Evolutionary conservation across 345 rosid genomes (phyloP).

Genomic region (Pseudoturritis turrita): DNA sequence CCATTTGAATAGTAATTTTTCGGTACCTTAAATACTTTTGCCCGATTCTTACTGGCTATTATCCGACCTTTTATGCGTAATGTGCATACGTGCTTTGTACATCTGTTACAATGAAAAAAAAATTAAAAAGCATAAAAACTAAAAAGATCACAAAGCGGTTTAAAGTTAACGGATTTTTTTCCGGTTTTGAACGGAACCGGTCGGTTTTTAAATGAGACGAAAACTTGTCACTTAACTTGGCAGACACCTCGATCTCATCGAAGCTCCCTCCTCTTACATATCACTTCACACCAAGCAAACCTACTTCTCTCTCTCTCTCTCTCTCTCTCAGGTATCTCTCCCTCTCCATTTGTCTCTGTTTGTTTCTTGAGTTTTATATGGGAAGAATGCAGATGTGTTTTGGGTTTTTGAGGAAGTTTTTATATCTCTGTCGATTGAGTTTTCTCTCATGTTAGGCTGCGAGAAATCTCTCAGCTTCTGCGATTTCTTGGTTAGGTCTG

Average conservation of each 20-base stretch:
- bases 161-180: no score
- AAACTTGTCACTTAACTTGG: not conserved
- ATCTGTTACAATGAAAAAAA: no score
- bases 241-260: constrained; percentile 39
- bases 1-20: no score
- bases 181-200: no score
- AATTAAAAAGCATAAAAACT: no score
- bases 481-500: not conserved
- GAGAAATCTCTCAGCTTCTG: not conserved
- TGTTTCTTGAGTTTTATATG: not conserved
- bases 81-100: no score
- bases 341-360: not conserved
- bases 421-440: not conserved
- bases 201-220: no score
- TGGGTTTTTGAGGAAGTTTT: not conserved
- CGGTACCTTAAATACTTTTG: no score
- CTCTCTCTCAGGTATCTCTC: constrained; percentile 17
- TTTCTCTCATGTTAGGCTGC: not conserved
- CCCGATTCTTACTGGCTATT: no score
- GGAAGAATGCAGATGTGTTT: constrained; percentile 13
- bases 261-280: constrained; percentile 15
- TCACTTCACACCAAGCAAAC: constrained; percentile 17
- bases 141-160: no score
- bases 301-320: constrained; percentile 19
- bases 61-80: no score